Evolutionary conservation across 2,329 filamentous ascomycete genomes (phyloP).

Genomic region (Blastomyces silverae): DNA sequence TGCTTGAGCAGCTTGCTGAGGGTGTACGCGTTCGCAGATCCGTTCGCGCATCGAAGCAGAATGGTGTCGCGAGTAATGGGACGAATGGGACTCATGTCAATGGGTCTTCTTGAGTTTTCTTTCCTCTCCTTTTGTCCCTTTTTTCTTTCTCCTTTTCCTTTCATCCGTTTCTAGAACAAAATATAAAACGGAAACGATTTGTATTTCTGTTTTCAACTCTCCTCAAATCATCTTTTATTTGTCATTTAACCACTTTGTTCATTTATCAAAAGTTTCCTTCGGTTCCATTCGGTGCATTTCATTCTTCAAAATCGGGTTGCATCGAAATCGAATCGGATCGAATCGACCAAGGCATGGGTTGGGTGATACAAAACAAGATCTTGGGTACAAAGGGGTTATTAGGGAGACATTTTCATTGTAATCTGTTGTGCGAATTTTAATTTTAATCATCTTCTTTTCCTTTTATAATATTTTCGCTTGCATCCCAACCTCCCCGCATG

Average conservation of each 20-base stretch:
- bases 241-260: too few relatives aligned
- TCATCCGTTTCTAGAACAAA: background rate
- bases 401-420: background rate
- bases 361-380: background rate
- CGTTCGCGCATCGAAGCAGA: constrained; percentile 28
- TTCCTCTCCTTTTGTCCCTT: background rate
- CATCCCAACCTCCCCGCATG: background rate
- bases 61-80: constrained; percentile 17
- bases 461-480: background rate
- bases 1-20: constrained; percentile 78
- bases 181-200: background rate
- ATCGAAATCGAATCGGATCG: background rate
- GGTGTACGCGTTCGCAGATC: constrained; percentile 70
- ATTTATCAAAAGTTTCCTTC: too few relatives aligned
- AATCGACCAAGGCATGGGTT: background rate
- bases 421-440: background rate
- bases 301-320: too few relatives aligned
- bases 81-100: constrained; percentile 4
- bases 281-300: too few relatives aligned
- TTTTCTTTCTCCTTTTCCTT: background rate
- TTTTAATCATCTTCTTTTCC: background rate
- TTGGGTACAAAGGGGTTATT: background rate
- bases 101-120: constrained; percentile 1
- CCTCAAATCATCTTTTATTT: background rate
- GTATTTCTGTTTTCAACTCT: background rate